These are phyloP conservation scores for Ceratocystis destructans DNA, from an alignment of 2,329 filamentous ascomycete species.

Conservation along the genomic window DNA sequence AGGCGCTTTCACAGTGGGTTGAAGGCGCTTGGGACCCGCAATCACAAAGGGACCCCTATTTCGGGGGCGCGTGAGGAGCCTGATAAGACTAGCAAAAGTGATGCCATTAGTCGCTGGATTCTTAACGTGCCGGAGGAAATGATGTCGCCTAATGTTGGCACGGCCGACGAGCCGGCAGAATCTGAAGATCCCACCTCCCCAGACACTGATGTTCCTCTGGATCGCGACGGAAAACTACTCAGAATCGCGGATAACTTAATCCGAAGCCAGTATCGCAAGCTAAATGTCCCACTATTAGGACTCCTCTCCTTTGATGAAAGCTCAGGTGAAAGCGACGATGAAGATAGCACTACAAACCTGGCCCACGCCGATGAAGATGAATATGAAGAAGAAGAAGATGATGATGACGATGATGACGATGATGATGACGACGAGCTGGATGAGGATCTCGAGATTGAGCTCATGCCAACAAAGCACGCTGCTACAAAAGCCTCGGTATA, in stretches of 20 bases:
- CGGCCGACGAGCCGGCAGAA: slow-evolving; percentile 25
- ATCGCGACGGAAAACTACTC: slow-evolving; percentile 33
- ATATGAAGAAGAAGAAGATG: slow-evolving; percentile 22
- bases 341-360: slow-evolving; percentile 13
- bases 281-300: slow-evolving; percentile 35
- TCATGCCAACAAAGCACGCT: neutral
- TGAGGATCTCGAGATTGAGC: slow-evolving; percentile 17
- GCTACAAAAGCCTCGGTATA: neutral
- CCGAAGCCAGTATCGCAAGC: slow-evolving; percentile 34
- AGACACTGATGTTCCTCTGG: slow-evolving; percentile 29
- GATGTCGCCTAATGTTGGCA: slow-evolving; percentile 25
- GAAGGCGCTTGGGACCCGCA: slow-evolving; percentile 23
- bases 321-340: slow-evolving; percentile 30
- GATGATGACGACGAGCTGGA: slow-evolving; percentile 22
- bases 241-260: slow-evolving; percentile 35
- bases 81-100: slow-evolving; percentile 29
- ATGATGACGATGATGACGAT: slow-evolving; percentile 24
- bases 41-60: neutral
- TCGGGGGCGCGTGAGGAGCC: slow-evolving; percentile 8
- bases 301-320: slow-evolving; percentile 34
- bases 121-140: slow-evolving; percentile 28
- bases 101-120: slow-evolving; percentile 33
- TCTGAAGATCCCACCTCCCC: slow-evolving; percentile 30
- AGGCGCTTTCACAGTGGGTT: slow-evolving; percentile 31
- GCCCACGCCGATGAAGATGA: slow-evolving; percentile 23